Conservation (phyloP, 805 yeast genomes). For the Naumovozyma castellii region DNA sequence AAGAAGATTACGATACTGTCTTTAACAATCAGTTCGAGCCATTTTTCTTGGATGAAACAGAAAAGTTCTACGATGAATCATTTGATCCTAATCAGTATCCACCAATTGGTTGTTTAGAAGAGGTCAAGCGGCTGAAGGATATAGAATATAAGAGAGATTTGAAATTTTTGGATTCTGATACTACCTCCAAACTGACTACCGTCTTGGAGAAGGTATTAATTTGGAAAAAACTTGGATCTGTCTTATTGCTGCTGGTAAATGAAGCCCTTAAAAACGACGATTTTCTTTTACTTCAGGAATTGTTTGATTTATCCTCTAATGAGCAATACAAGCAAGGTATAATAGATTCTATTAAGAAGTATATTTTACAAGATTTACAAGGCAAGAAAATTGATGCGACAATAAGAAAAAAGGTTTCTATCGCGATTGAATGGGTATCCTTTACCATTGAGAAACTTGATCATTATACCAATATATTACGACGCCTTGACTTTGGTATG, state of each 20-base stretch:
- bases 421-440: slow-evolving; percentile 61
- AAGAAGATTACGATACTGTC: slow-evolving; percentile 49
- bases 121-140: slow-evolving; percentile 41
- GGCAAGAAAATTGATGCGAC: slow-evolving; percentile 8
- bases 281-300: slow-evolving; percentile 8
- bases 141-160: slow-evolving; percentile 45
- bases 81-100: slow-evolving; percentile 36
- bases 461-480: slow-evolving; percentile 41
- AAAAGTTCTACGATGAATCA: slow-evolving; percentile 42
- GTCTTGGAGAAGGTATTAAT: slow-evolving; percentile 18
- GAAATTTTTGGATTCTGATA: slow-evolving; percentile 17
- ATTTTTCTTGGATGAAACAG: slow-evolving; percentile 43
- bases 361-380: slow-evolving; percentile 12
- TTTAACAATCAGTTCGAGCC: slow-evolving; percentile 64
- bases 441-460: slow-evolving; percentile 43
- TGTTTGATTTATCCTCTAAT: slow-evolving; percentile 12
- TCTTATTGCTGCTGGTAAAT: slow-evolving; percentile 6
- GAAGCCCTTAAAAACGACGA: slow-evolving; percentile 9
- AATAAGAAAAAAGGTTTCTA: slow-evolving; percentile 34
- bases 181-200: slow-evolving; percentile 13
- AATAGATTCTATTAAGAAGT: slow-evolving; percentile 9
- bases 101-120: slow-evolving; percentile 49
- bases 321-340: slow-evolving; percentile 8
- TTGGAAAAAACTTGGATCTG: slow-evolving; percentile 10
- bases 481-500: slow-evolving; percentile 38